Evolutionary conservation across 345 rosid genomes (phyloP).

Genomic region (Syzygium grande): DNA sequence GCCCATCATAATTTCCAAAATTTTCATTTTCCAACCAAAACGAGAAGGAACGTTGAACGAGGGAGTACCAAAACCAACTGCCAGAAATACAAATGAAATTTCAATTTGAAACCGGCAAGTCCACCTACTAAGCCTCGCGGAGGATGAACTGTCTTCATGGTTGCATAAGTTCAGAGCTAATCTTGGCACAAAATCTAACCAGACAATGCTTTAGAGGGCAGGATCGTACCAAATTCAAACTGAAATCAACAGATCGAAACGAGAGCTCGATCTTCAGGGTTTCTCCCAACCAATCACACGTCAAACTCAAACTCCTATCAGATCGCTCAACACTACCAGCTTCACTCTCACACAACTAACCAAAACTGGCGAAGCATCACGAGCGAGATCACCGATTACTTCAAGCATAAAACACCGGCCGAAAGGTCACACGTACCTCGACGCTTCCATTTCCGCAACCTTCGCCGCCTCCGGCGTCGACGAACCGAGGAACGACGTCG

Average conservation of each 20-base stretch:
- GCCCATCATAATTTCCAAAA: neutral
- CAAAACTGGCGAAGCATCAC: neutral
- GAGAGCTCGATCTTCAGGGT: neutral
- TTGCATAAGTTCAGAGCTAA: neutral
- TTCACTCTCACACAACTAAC: neutral
- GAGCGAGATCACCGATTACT: neutral
- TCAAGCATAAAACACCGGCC: neutral
- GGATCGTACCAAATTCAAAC: neutral
- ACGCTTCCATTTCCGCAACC: neutral
- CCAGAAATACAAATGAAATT: neutral
- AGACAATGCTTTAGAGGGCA: neutral
- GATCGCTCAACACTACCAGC: neutral
- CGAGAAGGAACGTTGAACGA: neutral
- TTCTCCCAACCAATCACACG: neutral
- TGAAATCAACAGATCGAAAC: neutral
- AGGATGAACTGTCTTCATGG: neutral
- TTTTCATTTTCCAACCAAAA: neutral
- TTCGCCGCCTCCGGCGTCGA: conserved; percentile 17
- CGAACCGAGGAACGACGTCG: conserved; percentile 39
- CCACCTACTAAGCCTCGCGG: neutral
- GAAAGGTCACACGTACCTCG: neutral
- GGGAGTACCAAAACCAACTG: neutral
- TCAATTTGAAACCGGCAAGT: neutral
- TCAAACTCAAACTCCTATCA: neutral
- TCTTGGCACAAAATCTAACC: neutral